Base-by-base conservation (phyloP, 2,329 filamentous ascomycete genomes). In the Fusarium sp. region DNA sequence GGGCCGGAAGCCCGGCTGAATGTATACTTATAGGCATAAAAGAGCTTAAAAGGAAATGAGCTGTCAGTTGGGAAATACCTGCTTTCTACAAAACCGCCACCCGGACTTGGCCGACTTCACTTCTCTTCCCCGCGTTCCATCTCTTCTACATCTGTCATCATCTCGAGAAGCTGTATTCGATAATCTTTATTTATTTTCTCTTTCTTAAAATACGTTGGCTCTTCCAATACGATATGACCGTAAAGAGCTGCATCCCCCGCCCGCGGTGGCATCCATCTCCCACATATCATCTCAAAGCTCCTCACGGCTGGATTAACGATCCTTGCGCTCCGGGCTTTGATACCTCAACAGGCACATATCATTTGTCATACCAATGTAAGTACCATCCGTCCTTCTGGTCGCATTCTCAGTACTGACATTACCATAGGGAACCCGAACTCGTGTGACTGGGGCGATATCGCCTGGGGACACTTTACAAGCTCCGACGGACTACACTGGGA, bases 401-500 rank as follows among this genome's bases (percentile, higher is more conserved):
- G 24, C 5, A 24, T 5, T 24, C 5, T 10, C 6, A 4, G 6
- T 24, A 29, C 72, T 61, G 57, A 71, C 38, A 53, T 40, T 6
- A 31, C 42, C n/a, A 36, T 20, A 76, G 74, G 82, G 77, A 85
- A 84, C 40, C 82, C 83, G 1, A 78, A 80, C 10, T 80, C 78
- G 0, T 80, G 76, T 35, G 77, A 79, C 42, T 85, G 83, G 83
- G 82, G 80, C 8, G 79, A 83, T 70, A 82, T 86, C 61, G 82
- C 80, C 20, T 87, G 84, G 86, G 88, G 87, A 3, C 85, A 89
- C 71, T 87, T 87, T 6, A 87, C 83, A 4, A 88, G 85, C 63
- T 67, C 49, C 27, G 78, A 81, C 29, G 73, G 75, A 3, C 76
- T 84, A 17, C 84, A 82, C 16, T 89, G 87, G 87, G 72, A 85